Evolutionary conservation across 2,329 filamentous ascomycete genomes (phyloP), one percentile per base, ranked within the genome.

Genomic region (Pestalotiopsis fici): DNA sequence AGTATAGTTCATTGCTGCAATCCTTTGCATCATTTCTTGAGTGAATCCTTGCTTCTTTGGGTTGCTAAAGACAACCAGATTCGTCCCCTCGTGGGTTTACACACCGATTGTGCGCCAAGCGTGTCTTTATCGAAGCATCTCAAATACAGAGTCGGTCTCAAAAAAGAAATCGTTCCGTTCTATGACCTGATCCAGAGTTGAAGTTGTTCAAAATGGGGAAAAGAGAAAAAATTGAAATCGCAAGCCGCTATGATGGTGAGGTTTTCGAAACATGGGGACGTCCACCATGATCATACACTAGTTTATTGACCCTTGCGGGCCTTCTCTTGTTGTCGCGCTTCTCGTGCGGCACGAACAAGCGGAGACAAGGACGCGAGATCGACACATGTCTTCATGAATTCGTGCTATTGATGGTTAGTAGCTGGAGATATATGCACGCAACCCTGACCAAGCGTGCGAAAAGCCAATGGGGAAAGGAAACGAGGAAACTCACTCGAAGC

Each of bases 241-340:
- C 64, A 57, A 43, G 64, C 50, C 64, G 64, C 64, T 66, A 60
- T 66, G 57, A 66, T 57, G 56, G n/a, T 66, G 39, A 59, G 25
- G 25, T 60, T 60, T 59, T 23, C 50, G 31, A 27, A 50, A 54
- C 39, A 60, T 31, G 55, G 43, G 43, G 43, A 50, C 43, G 4
- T 31, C 18, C 31, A 15, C 47, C 43, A 50, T 66, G 31, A 50
- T 59, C 63, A 54, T 54, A 43, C 23, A 55, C 25, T 31, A 21
- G 23, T 68, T 74, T 43, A 83, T 75, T 83, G 79, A 25, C 81
- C 90, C 79, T 93, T 93, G 71, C 90, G 88, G 68, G 90, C 90
- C 81, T 93, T 93, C 81, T 98, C 95, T 75, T 95, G 91, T 28
- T 92, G 92, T 78, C 95, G 88, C 71, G 94, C 94, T 78, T 93